Conservation (phyloP, 2,329 filamentous ascomycete species). For the Zalaria sp. region DNA sequence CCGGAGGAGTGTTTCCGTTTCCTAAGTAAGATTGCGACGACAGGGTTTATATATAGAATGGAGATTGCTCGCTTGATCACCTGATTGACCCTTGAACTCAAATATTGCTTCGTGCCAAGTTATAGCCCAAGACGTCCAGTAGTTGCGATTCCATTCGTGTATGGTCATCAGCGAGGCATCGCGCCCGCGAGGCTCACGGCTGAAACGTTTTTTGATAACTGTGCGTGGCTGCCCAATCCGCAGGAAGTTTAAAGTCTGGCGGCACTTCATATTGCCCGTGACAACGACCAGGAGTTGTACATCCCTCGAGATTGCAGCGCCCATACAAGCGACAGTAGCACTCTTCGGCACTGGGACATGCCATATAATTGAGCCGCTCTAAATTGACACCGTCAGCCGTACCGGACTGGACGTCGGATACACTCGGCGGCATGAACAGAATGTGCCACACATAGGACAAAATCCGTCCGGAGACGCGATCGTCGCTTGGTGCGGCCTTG, state of each 20-base stretch:
- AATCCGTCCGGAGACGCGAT: conserved; percentile 38
- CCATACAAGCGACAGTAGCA: conserved; percentile 58
- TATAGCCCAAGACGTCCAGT: no score
- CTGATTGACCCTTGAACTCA: no score
- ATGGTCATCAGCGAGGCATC: no score
- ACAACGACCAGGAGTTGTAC: conserved; percentile 20
- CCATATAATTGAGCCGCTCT: conserved; percentile 21
- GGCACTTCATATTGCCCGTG: conserved; percentile 26
- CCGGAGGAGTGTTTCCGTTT: no score
- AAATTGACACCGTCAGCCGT: conserved; percentile 17
- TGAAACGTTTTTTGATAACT: no score
- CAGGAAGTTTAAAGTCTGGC: conserved; percentile 21
- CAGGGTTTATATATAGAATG: no score
- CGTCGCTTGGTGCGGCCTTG: conserved; percentile 37
- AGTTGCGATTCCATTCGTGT: no score
- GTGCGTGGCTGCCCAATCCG: conserved; percentile 2
- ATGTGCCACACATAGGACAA: conserved; percentile 54
- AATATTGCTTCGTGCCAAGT: no score
- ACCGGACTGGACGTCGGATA: neutral
- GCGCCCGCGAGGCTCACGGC: no score
- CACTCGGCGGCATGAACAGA: conserved; percentile 22
- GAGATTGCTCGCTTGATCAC: no score
- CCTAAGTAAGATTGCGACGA: no score
- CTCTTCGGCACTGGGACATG: conserved; percentile 43
- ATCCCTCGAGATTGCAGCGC: conserved; percentile 34